Evolutionary conservation across 768 basidiomycete genomes (phyloP), one percentile per base, ranked within the genome.

Genomic region (Amylocystis lapponica): DNA sequence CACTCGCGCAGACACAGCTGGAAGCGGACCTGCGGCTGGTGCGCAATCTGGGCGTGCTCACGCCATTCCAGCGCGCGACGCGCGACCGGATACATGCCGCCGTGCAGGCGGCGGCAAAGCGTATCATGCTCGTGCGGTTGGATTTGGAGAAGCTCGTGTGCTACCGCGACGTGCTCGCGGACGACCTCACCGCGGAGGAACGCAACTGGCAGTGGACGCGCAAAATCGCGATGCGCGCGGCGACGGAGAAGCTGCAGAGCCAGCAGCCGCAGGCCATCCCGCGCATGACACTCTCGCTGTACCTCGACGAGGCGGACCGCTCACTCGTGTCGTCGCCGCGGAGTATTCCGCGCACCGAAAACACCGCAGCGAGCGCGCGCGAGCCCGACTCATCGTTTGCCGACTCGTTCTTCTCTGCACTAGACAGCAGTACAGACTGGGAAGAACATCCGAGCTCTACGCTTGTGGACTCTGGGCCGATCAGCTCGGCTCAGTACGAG

Each of bases 61-160:
- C 89, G 13, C 94, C 96, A 3, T 94, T 98, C 62, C 88, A 84
- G 56, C 79, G 78, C 36, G 70, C 81, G 8, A 93, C 93, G 3
- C 79, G 93, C 36, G 86, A 90, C 48, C 76, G 82, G 34, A 72
- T 99, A 21, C 65, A 76, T 19, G 53, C 65, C 19, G 71, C 80
- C 3, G 67, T 93, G 14, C 79, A 81, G 51, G 66, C 64, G 14
- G 67, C 84, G 11, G 78, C 84, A 7, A 81, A 76, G 56, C 74
- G 76, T 30, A 66, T 98, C 37, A 76, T 75, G 53, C 70, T 73
- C 48, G 65, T 80, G 36, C 79, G 90, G 36, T 66, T 95, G 39
- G 79, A 87, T n/a, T 66, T 87, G 36, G 78, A 78, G 51, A 84
- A 78, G 56, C 66, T 86, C 25, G 62, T 67, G n/a, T 86, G 88